A percentile compares a stretch with the other conserved stretches of the same genome.
These are phyloP conservation scores for Epichloe sibirici DNA, from an alignment of 2,329 filamentous ascomycete species.

Conservation along the genomic window DNA sequence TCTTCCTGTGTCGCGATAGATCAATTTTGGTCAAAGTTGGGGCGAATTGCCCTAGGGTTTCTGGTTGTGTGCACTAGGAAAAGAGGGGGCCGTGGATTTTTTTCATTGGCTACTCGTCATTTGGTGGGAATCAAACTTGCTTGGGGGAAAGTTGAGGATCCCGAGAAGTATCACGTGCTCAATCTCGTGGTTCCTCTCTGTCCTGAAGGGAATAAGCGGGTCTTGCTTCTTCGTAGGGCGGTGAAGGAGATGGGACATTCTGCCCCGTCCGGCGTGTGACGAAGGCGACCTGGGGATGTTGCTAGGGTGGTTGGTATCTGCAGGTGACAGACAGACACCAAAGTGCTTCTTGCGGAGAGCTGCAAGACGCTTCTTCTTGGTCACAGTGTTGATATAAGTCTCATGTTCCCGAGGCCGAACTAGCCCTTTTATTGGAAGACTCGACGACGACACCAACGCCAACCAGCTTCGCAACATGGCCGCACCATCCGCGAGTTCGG, in stretches of 20 bases:
- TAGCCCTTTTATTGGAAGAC: neutral
- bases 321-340: conserved; percentile 19
- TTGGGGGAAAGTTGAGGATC: no score
- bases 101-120: conserved; percentile 3
- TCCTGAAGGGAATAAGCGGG: neutral
- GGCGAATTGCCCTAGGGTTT: conserved; percentile 28
- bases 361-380: conserved; percentile 99
- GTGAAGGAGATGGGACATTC: neutral
- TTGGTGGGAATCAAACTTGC: neutral
- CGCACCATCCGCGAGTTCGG: conserved; percentile 41
- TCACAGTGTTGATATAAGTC: conserved; percentile 90
- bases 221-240: neutral
- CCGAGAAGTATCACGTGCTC: conserved; percentile 13
- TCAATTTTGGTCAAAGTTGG: conserved; percentile 23
- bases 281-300: neutral
- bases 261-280: neutral
- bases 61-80: conserved; percentile 12
- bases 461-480: conserved; percentile 29
- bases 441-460: neutral
- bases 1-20: conserved; percentile 22
- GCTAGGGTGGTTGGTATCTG: neutral
- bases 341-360: conserved; percentile 83
- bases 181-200: conserved; percentile 5
- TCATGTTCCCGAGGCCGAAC: neutral
- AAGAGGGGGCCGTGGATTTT: neutral